These are phyloP conservation scores for Paramecium pentaurelia DNA, from an alignment of 73 alveolate species.

Conservation along the genomic window DNA sequence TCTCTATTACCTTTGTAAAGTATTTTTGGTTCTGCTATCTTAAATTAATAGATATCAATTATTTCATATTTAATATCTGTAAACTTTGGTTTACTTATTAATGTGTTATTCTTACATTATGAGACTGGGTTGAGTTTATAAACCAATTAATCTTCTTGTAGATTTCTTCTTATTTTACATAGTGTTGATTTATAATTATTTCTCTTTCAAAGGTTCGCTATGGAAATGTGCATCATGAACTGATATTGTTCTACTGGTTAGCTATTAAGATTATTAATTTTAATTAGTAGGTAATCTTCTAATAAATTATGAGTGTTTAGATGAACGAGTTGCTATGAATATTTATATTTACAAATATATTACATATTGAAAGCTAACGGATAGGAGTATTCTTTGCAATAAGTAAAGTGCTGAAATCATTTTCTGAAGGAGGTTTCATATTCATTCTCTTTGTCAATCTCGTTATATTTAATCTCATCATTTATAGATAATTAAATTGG, in stretches of 20 bases:
- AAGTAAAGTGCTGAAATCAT: neutral
- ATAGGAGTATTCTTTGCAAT: neutral
- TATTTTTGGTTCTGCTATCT: neutral
- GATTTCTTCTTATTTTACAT: neutral
- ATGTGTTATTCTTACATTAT: neutral
- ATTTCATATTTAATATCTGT: neutral
- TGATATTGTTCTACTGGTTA: neutral
- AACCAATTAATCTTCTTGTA: slow-evolving; percentile 6
- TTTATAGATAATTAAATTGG: neutral
- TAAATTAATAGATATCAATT: neutral
- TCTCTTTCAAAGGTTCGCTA: neutral
- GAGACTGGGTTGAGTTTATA: neutral
- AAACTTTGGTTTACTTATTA: neutral
- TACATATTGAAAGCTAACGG: neutral
- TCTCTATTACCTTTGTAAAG: neutral
- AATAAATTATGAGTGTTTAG: neutral
- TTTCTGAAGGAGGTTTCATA: slow-evolving; percentile 13
- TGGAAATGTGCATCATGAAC: neutral
- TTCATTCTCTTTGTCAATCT: neutral
- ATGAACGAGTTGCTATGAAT: neutral
- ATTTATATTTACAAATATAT: neutral
- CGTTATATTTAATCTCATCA: slow-evolving; percentile 21
- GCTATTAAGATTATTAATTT: neutral
- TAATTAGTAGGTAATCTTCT: neutral
- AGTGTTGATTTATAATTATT: neutral